Base-by-base conservation (phyloP, 805 yeast species). In the Ogataea angusta region DNA sequence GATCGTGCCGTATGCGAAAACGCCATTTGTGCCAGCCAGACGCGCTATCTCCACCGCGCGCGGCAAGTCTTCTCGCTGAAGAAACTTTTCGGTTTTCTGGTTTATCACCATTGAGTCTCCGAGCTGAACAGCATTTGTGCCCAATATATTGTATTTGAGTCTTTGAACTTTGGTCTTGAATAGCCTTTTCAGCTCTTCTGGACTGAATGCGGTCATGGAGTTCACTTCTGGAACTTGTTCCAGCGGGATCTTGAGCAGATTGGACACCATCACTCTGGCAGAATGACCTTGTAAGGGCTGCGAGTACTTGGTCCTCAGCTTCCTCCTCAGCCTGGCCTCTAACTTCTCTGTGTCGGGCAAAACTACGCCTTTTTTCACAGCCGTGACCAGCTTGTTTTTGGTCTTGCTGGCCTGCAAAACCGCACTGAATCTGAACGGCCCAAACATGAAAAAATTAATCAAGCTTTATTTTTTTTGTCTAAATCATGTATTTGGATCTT, bases 1-100 rank as follows among this genome's bases (percentile, higher is more conserved):
- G 0, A 85, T 67, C n/a, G 73, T 68, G 47, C 85, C 85, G 76
- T 78, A 73, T 1, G 78, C 85, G 23, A 79, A 85, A 0, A 68
- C 49, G 7, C 85, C 86, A 26, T 70, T 68, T 21, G 23, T 30
- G 18, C 61, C 42, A 1, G 63, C 64, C 31, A 60, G 15, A 17
- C 39, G 38, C 3, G 56, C 54, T 26, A 61, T 34, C 13, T 45
- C 46, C 17, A 50, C 42, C 0, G 90, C 90, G 42, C 84, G 73
- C 23, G 64, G 67, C 0, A 68, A 46, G 25, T 75, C 76, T 38
- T 68, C 77, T 37, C 75, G 59, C 14, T 62, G 63, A 24, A 85
- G 59, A 42, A 82, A 73, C 39, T 74, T 72, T 12, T 62, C 50
- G 0, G 76, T 78, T 44, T 82, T 82, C 27, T 68, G 57, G 14